Evolutionary conservation across 1,139 yeast species (phyloP), one percentile per base, ranked within the genome.

Genomic region (Pichia sp.): DNA sequence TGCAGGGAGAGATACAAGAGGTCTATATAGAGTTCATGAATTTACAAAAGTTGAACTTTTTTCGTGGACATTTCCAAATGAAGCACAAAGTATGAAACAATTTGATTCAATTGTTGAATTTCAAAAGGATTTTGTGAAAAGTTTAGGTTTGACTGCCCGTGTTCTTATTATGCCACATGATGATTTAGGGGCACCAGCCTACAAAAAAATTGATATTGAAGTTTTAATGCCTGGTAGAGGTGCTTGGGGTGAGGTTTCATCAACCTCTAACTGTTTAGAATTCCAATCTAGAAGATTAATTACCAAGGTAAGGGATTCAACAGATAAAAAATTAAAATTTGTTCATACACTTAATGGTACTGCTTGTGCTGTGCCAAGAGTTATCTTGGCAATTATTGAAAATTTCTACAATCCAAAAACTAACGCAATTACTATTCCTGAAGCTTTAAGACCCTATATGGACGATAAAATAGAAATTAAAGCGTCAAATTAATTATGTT

Each of bases 201-300:
- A 72, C 62, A 81, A 83, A 56, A 93, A 93, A 61, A 87, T 80
- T 56, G 98, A 93, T 55, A 85, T 89, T 42, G 99, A 93, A 61
- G 96, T 93, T 0, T 87, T 96, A 91, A 91, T 93, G 96, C 98
- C 97, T 0, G 97, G 98, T 2, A 75, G 96, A 53, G 87, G 87
- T 2, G 31, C 55, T 15, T 93, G 95, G 87, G 99, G 99, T 3
- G 99, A 93, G 57, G 70, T 91, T 27, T 80, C 95, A 1, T 86
- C 96, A 32, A 70, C 93, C 2, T 88, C 97, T 2, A 91, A 89
- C 56, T 93, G 99, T 61, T 77, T 89, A 3, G 97, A 89, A 53
- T 93, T 77, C 60, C 99, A 93, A 62, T 67, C 95, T 8, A 72
- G 96, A 60, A 71, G 98, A 52, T 69, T 91, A 52, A 80, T 83